A percentile compares a stretch with the other conserved stretches of the same genome.
Evolutionary conservation across 495 filamentous ascomycete species (phyloP).

Genomic region (Chaetomidium leptoderma): DNA sequence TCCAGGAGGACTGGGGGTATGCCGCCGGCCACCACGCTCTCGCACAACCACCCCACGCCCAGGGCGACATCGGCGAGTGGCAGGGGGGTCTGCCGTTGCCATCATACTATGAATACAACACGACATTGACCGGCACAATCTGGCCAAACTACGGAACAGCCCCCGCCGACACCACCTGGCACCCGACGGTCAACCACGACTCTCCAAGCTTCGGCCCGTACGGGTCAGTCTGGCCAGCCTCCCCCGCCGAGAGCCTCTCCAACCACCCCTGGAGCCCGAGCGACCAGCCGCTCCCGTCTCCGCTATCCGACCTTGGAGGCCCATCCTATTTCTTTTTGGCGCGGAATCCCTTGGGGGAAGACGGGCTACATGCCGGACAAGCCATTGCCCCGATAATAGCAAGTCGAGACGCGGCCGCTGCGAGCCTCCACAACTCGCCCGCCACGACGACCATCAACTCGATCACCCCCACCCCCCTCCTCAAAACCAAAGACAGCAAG

Average conservation of each 20-base stretch:
- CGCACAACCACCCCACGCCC: too few species aligned
- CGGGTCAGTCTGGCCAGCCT: neutral
- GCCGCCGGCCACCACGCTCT: too few species aligned
- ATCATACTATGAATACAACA: neutral
- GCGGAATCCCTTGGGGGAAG: neutral
- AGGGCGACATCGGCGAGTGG: neutral
- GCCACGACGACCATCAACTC: neutral
- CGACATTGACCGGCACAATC: neutral
- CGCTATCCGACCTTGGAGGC: conserved; percentile 14
- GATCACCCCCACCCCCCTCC: neutral
- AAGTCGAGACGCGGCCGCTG: too few species aligned
- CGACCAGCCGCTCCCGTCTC: conserved; percentile 10
- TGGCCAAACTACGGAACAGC: neutral
- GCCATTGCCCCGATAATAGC: neutral
- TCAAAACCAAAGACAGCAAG: neutral
- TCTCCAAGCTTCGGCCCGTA: neutral
- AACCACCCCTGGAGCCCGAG: neutral
- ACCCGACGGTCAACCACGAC: neutral
- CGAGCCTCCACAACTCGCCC: neutral
- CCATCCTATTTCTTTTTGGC: neutral
- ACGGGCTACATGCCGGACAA: neutral
- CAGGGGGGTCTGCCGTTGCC: neutral
- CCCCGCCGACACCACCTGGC: neutral
- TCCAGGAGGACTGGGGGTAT: too few species aligned
- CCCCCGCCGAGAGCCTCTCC: neutral